phyloP scores from a whole-genome alignment of 1,284 basidiomycete species.

The Melampsora abietis-canadensis region DNA sequence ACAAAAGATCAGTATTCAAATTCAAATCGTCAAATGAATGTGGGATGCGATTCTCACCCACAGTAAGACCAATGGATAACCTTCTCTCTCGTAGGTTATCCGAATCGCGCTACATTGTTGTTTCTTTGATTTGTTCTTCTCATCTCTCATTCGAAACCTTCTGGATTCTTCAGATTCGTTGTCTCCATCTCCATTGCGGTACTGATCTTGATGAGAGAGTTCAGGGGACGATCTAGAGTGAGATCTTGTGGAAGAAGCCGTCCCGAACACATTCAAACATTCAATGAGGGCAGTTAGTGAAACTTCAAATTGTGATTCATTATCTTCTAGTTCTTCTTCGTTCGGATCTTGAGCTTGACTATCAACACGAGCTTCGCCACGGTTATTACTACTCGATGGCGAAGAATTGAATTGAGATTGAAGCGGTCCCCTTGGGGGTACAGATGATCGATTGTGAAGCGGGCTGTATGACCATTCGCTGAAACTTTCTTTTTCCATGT shows the following conservation, averaged over 20 bases:
- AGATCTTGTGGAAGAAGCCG: slow-evolving; percentile 25
- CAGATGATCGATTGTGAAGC: background rate
- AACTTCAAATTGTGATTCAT: slow-evolving; percentile 21
- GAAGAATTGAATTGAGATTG: background rate
- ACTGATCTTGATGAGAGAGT: slow-evolving; percentile 3
- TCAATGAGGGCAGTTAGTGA: slow-evolving; percentile 38
- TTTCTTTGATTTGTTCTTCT: slow-evolving; percentile 11
- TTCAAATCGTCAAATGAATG: too few relatives aligned
- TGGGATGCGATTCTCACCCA: background rate
- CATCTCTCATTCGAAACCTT: background rate
- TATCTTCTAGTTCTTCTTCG: background rate
- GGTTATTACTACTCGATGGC: background rate
- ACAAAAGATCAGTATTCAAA: background rate
- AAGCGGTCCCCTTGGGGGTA: background rate
- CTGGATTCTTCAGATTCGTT: background rate
- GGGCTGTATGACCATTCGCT: slow-evolving; percentile 32
- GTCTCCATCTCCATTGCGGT: background rate
- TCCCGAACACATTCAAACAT: slow-evolving; percentile 34
- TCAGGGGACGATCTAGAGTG: slow-evolving; percentile 1
- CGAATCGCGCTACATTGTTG: slow-evolving; percentile 30
- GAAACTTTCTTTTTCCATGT: slow-evolving; percentile 26
- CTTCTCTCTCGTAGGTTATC: slow-evolving; percentile 31
- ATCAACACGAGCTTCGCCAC: background rate
- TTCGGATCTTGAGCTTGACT: background rate
- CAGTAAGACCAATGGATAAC: slow-evolving; percentile 33